These are phyloP conservation scores for Cryphonectria carpinicola DNA, from an alignment of 2,329 filamentous ascomycete species.

Conservation along the genomic window DNA sequence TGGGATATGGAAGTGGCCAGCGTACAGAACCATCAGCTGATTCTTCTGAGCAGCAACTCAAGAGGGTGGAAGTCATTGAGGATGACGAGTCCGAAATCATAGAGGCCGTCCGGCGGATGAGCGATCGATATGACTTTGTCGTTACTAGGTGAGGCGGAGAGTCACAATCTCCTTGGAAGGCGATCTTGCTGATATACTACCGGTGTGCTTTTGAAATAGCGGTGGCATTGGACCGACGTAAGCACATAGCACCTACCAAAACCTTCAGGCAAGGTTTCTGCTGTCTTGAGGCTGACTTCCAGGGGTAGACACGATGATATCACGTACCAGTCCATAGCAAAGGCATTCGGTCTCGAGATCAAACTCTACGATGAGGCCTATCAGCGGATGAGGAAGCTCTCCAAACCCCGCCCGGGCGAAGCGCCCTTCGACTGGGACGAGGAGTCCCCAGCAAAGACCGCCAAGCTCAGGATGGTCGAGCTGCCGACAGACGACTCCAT, in stretches of 20 bases:
- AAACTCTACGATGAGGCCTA: conserved; percentile 78
- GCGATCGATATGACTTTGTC: conserved; percentile 86
- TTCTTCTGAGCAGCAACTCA: conserved; percentile 60
- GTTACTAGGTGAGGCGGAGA: conserved; percentile 68
- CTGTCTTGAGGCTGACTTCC: conserved; percentile 17
- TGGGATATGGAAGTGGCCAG: not conserved
- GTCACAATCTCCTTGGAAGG: not conserved
- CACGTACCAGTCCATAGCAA: conserved; percentile 91
- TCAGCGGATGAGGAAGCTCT: conserved; percentile 81
- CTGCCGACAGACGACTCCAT: conserved; percentile 75
- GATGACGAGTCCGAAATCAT: conserved; percentile 91
- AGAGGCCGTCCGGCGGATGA: conserved; percentile 87
- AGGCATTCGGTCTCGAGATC: conserved; percentile 79
- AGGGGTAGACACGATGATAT: conserved; percentile 86
- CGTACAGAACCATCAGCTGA: conserved; percentile 8
- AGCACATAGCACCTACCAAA: conserved; percentile 39
- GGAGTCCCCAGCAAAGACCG: conserved; percentile 75
- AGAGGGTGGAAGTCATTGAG: conserved; percentile 88
- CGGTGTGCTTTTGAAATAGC: conserved; percentile 43
- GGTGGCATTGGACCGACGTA: conserved; percentile 96
- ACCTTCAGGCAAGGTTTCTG: not conserved
- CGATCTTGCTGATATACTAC: conserved; percentile 17
- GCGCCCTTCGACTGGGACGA: conserved; percentile 82
- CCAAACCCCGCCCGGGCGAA: conserved; percentile 72
- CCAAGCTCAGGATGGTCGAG: conserved; percentile 89